Conservation (phyloP, 148 eudicot species). For the Rheum nobile region DNA sequence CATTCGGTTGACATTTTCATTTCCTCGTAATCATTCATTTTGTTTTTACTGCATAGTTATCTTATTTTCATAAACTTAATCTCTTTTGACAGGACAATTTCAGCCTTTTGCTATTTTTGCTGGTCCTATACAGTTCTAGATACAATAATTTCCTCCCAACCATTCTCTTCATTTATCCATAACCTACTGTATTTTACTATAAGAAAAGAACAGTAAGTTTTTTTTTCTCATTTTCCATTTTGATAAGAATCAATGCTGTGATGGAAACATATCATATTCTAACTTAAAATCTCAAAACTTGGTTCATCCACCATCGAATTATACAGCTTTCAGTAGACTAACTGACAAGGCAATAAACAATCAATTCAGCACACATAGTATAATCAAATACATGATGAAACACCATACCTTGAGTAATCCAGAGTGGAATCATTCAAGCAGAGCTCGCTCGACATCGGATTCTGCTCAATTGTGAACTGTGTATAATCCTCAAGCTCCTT, state of each 20-base stretch:
- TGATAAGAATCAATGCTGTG: too few relatives aligned
- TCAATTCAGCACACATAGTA: background rate
- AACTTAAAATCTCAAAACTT: background rate
- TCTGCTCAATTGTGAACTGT: conserved; percentile 57
- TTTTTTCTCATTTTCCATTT: background rate
- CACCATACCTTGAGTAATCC: conserved; percentile 30
- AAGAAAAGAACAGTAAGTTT: too few relatives aligned
- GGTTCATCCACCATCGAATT: background rate
- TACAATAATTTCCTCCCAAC: background rate
- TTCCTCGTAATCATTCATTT: background rate
- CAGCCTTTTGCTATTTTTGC: background rate
- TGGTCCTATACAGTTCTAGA: background rate
- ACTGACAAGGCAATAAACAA: background rate
- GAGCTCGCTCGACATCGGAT: conserved; percentile 45
- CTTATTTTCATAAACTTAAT: background rate
- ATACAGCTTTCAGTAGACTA: background rate
- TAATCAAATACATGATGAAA: background rate
- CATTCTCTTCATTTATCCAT: background rate
- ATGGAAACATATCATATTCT: background rate
- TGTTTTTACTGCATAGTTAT: background rate
- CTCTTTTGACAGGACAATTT: background rate
- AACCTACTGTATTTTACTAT: too few relatives aligned
- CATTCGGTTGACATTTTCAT: background rate
- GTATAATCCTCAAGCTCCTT: conserved; percentile 26
- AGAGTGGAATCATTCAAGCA: conserved; percentile 36